Conservation (phyloP, 345 rosid genomes). For the Tarenaya hassleriana region DNA sequence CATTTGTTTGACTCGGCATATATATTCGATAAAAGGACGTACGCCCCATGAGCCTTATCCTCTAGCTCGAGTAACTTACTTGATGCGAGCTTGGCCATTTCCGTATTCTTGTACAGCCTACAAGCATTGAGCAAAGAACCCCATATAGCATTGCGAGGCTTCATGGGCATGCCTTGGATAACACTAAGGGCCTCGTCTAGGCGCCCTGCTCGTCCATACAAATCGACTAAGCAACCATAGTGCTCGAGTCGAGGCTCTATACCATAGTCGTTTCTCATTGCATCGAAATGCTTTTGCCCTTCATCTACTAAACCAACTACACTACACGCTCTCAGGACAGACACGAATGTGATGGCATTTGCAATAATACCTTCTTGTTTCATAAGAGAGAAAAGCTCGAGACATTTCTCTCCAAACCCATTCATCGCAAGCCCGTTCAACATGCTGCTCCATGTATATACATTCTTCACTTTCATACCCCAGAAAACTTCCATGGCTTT, state of each 20-base stretch:
- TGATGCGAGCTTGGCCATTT: conserved; percentile 46
- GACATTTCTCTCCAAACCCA: conserved; percentile 42
- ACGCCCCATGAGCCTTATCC: conserved; percentile 44
- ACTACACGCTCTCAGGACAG: conserved; percentile 52
- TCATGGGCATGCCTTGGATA: conserved; percentile 46
- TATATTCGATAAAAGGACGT: conserved; percentile 55
- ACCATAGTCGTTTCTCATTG: conserved; percentile 42
- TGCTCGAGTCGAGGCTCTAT: conserved; percentile 55
- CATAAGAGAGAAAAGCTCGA: conserved; percentile 48
- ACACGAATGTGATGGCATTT: conserved; percentile 47
- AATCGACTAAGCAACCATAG: conserved; percentile 70
- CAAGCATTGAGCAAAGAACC: conserved; percentile 63
- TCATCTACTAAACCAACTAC: conserved; percentile 49
- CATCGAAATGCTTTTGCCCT: conserved; percentile 41
- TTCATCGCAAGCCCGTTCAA: conserved; percentile 56
- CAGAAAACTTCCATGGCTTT: conserved; percentile 51
- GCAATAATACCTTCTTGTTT: conserved; percentile 35
- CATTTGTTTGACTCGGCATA: conserved; percentile 55
- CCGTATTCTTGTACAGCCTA: conserved; percentile 45
- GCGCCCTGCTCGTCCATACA: conserved; percentile 48
- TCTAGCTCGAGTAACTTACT: conserved; percentile 50
- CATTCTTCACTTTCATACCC: conserved; percentile 48
- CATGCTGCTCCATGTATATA: conserved; percentile 55
- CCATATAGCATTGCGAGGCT: conserved; percentile 62
- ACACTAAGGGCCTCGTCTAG: conserved; percentile 41